A percentile compares a stretch with the other conserved stretches of the same genome.
phyloP scores from a whole-genome alignment of 192 early-diverging fungal species.

The Mortierella hygrophila region DNA sequence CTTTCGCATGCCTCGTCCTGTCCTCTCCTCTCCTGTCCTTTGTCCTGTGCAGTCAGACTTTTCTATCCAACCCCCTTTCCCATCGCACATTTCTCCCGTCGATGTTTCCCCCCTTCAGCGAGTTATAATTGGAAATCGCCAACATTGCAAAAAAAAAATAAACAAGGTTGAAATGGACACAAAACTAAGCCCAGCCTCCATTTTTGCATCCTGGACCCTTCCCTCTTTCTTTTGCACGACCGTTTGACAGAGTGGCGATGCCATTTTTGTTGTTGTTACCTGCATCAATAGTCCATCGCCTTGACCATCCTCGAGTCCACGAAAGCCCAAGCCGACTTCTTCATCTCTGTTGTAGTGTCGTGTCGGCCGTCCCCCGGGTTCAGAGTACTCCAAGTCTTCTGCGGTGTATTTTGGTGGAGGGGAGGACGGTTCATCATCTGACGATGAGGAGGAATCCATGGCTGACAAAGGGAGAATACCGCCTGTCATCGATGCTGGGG shows the following conservation, averaged over 20 bases:
- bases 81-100: too few relatives aligned
- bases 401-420: slow-evolving; percentile 49
- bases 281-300: slow-evolving; percentile 53
- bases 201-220: not conserved
- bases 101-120: too few relatives aligned
- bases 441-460: not conserved
- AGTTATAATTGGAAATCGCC: too few relatives aligned
- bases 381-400: slow-evolving; percentile 43
- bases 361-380: slow-evolving; percentile 15
- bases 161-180: not conserved
- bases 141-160: too few relatives aligned
- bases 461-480: not conserved
- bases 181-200: not conserved
- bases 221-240: not conserved
- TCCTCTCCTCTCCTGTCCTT: too few relatives aligned
- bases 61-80: too few relatives aligned
- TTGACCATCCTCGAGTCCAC: not conserved
- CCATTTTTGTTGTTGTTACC: slow-evolving; percentile 24
- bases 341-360: slow-evolving; percentile 18
- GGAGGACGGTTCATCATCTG: slow-evolving; percentile 13
- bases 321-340: slow-evolving; percentile 16
- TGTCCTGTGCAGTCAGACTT: too few relatives aligned
- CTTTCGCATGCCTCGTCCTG: not conserved
- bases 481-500: not conserved
- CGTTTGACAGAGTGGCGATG: not conserved